A percentile compares a stretch with the other conserved stretches of the same genome.
Conservation (phyloP, 192 early-diverging fungal species). For the Rhizophagus sp. region DNA sequence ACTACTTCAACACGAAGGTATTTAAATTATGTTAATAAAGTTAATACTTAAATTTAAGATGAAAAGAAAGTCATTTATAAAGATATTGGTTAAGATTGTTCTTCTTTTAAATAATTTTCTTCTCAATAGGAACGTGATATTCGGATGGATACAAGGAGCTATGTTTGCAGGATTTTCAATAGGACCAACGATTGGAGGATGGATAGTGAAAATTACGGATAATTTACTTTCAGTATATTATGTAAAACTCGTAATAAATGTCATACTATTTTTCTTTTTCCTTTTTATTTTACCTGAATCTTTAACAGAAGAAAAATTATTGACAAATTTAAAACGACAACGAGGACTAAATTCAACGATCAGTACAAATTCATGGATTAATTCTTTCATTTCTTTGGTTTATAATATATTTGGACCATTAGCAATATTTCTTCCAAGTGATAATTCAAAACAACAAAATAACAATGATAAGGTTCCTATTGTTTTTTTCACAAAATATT, state of each 20-base stretch:
- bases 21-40: background rate
- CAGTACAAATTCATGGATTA: background rate
- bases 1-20: conserved; percentile 3
- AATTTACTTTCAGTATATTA: conserved; percentile 24
- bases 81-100: background rate
- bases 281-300: conserved; percentile 23
- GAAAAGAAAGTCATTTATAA: too few relatives aligned
- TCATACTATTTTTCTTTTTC: background rate
- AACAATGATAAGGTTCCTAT: background rate
- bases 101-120: too few relatives aligned
- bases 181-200: conserved; percentile 9
- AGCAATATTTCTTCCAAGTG: background rate
- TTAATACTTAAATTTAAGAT: too few relatives aligned
- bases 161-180: background rate
- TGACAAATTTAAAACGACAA: conserved; percentile 2
- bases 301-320: conserved; percentile 17
- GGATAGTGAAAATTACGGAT: background rate
- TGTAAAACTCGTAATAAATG: background rate
- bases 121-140: conserved; percentile 2
- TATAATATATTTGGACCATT: conserved; percentile 9
- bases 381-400: background rate
- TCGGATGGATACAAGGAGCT: conserved; percentile 8
- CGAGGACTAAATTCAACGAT: background rate
- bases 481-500: background rate
- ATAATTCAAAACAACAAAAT: background rate